Percentiles rank a stretch among this genome's conserved stretches.
These are phyloP conservation scores for Sporisorium scitamineum DNA, from an alignment of 1,284 basidiomycete species.

Conservation along the genomic window DNA sequence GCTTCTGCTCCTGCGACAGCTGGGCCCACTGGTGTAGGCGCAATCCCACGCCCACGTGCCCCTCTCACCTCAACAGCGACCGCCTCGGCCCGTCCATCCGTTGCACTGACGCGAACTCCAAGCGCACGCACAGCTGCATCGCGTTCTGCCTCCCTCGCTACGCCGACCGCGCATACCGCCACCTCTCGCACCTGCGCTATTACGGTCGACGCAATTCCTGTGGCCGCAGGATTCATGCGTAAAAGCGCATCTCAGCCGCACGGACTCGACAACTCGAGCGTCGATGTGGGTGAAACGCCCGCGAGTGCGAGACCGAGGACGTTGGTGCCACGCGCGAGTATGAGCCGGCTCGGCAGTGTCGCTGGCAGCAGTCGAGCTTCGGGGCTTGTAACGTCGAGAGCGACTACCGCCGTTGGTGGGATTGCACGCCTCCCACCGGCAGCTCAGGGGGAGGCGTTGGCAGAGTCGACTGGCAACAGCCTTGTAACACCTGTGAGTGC, in stretches of 20 bases:
- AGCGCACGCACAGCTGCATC: slow-evolving; percentile 8
- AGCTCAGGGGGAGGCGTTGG: neutral
- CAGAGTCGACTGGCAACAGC: neutral
- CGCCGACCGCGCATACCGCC: slow-evolving; percentile 19
- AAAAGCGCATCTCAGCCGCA: slow-evolving; percentile 46
- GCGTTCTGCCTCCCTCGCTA: slow-evolving; percentile 30
- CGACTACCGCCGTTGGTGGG: neutral
- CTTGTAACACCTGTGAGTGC: too few relatives aligned
- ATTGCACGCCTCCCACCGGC: neutral
- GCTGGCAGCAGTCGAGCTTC: neutral
- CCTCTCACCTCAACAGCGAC: slow-evolving; percentile 19
- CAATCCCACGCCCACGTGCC: slow-evolving; percentile 23
- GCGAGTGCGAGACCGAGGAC: slow-evolving; percentile 10
- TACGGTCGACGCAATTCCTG: slow-evolving; percentile 14
- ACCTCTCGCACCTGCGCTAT: slow-evolving; percentile 5
- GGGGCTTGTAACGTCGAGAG: slow-evolving; percentile 5
- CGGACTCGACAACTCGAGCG: slow-evolving; percentile 7
- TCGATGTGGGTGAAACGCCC: slow-evolving; percentile 10
- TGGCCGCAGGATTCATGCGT: slow-evolving; percentile 12
- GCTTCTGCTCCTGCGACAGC: slow-evolving; percentile 9
- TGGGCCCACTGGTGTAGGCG: neutral
- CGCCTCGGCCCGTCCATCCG: neutral
- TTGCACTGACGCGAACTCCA: neutral
- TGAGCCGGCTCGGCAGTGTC: slow-evolving; percentile 21
- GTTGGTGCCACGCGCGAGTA: slow-evolving; percentile 33